A percentile compares a stretch with the other conserved stretches of the same genome.
Conservation (phyloP, 805 yeast genomes). For the Yamadazyma ubonensis region DNA sequence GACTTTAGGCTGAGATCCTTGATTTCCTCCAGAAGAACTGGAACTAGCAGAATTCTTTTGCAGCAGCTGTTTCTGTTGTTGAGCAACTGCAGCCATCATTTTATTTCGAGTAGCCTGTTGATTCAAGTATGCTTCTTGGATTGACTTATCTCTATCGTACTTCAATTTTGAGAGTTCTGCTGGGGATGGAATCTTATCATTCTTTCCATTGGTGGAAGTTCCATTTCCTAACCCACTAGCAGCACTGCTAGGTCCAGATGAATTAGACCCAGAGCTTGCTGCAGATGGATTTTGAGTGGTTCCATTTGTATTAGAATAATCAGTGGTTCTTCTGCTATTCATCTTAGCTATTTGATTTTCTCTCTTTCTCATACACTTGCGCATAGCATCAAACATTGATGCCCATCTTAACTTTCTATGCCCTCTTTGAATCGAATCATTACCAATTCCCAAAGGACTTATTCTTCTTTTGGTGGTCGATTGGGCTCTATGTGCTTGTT, state of each 20-base stretch:
- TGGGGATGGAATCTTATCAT: conserved; percentile 63
- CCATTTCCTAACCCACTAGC: conserved; percentile 5
- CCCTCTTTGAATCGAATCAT: conserved; percentile 90
- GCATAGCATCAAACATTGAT: conserved; percentile 92
- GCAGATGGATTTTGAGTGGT: background rate
- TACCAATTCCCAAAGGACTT: conserved; percentile 90
- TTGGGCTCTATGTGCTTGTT: conserved; percentile 86
- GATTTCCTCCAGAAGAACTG: background rate
- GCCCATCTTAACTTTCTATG: conserved; percentile 93
- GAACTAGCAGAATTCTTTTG: conserved; percentile 1
- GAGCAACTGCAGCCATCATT: conserved; percentile 44
- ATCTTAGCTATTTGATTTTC: conserved; percentile 56
- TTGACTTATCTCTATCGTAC: conserved; percentile 79
- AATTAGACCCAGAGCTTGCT: background rate
- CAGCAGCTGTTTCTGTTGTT: conserved; percentile 26
- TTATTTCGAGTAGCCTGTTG: conserved; percentile 43
- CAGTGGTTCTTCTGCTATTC: conserved; percentile 21
- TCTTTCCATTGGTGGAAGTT: conserved; percentile 15
- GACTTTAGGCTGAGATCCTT: conserved; percentile 4
- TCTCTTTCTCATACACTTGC: conserved; percentile 85
- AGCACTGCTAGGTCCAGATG: background rate
- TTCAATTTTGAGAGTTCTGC: conserved; percentile 81
- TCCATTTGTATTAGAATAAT: conserved; percentile 6
- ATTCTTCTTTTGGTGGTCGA: conserved; percentile 84
- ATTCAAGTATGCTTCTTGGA: conserved; percentile 67